phyloP scores from a whole-genome alignment of 2,329 filamentous ascomycete species.

The Colletotrichum cuscutae region DNA sequence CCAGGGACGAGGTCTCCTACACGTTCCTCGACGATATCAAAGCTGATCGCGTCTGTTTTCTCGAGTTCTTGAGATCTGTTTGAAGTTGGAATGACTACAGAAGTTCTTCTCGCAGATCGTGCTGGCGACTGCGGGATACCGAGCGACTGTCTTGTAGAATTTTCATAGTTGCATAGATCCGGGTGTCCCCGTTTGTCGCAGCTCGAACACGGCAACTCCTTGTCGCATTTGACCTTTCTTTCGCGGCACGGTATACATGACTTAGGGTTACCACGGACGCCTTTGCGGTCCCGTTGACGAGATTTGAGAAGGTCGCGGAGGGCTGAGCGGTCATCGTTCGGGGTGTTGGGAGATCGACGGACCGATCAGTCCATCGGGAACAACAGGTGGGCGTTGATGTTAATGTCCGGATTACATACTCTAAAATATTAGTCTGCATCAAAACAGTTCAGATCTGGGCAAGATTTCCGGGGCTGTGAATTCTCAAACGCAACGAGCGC shows the following conservation, averaged over 20 bases:
- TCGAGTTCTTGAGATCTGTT: neutral
- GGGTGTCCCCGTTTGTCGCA: neutral
- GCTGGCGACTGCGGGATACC: neutral
- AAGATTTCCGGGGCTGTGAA: too few relatives aligned
- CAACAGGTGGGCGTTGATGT: neutral
- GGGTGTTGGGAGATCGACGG: neutral
- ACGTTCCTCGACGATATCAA: neutral
- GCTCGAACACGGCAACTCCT: neutral
- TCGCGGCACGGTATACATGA: neutral
- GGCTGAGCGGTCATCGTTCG: neutral
- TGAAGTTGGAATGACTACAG: neutral
- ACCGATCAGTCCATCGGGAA: neutral
- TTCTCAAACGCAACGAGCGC: too few relatives aligned
- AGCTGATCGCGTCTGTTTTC: neutral
- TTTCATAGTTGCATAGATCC: neutral
- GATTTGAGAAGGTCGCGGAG: neutral
- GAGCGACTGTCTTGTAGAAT: neutral
- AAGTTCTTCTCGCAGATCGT: neutral
- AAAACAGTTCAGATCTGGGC: too few relatives aligned
- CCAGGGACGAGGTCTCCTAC: neutral
- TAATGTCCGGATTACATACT: neutral
- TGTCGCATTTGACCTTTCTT: neutral
- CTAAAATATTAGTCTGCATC: too few relatives aligned
- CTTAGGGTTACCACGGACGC: neutral
- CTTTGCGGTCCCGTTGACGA: neutral